Evolutionary conservation across 2,329 filamentous ascomycete species (phyloP), one percentile per base, ranked within the genome.

Genomic region (Penicillium capsulatum): DNA sequence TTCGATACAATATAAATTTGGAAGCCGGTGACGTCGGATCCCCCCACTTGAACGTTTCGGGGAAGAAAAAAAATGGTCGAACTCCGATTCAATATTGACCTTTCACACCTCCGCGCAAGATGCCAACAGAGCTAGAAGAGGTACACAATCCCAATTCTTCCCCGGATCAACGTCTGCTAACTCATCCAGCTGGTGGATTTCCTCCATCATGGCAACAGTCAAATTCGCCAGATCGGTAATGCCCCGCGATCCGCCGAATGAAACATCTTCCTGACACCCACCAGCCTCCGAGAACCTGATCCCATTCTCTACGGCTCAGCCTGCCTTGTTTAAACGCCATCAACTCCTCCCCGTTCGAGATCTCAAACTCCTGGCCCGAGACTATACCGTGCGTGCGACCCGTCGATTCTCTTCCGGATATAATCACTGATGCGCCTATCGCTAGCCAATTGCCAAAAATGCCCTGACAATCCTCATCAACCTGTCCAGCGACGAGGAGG

Each of bases 141-240:
- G 84, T 86, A 70, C 29, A 11, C 26, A n/a, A 4, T 4, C 11
- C 26, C 9, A 6, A 7, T 28, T 28, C 6, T 14, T 7, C 5
- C 26, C 13, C 11, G 26, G 7, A 24, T 14, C 4, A n/a, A 4
- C 26, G 4, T 6, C 6, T 30, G 10, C 36, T 28, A 6, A 39
- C 28, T 26, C 5, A 17, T 15, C 26, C 29, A 55, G n/a, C 26
- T 34, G 27, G 88, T 96, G 46, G 88, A 89, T 63, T 96, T 97
- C 68, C 85, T 97, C 44, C 84, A 86, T 66, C 84, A 94, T 69
- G 86, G 86, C 44, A 95, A 94, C 63, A 87, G 88, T 29, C 86
- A 95, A 63, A 88, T 97, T 50, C 81, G 92, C 54, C 81, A 87
- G 63, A 76, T 91, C 52, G 82, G 82, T 85, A 70, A 32, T 40